Base-by-base conservation (phyloP, 2,329 filamentous ascomycete genomes). In the Diplodia scrobiculata region DNA sequence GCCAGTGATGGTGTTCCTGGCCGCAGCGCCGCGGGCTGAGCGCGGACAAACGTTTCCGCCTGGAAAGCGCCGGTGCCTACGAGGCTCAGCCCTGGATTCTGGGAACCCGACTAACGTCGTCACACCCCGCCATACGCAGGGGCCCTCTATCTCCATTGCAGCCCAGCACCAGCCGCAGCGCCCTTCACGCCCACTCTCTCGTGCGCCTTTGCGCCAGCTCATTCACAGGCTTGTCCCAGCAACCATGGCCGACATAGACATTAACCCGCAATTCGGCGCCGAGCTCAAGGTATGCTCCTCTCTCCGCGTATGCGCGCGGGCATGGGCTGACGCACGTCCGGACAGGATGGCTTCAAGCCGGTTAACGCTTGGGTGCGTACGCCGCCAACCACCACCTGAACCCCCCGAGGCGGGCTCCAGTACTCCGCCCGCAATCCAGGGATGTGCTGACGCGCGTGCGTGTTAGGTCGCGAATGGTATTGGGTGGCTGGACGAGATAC, bases 401-500 rank as follows among this genome's bases (percentile, higher is more conserved):
- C 25, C 14, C 9, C 6, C 34, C 45, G 19, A 29, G 19, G 68
- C 67, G 25, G n/a, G 14, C 36, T 62, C 25, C 11, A 27, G 25
- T 6, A 19, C 11, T 21, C 6, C 14, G 10, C 11, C 32, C 27
- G n/a, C 38, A 34, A 29, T 5, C 17, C 36, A 29, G n/a, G 41
- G 7, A 25, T 11, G n/a, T 19, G 17, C 52, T 51, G 45, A 47
- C 32, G 11, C 41, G 25, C 45, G 17, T 52, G 68, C 58, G 51
- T 67, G 54, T 19, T 63, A 87, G 84, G 91, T 96, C 66, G 84
- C 87, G 69, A 89, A 91, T 77, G 92, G 94, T 70, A 96, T 99
- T 77, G 83, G 86, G 70, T 99, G 94, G 94, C 88, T 99, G 67
- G 94, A 97, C 73, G 95, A 99, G 73, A 91, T 99, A 69, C 92